These are phyloP conservation scores for Puccinia coronata DNA, from an alignment of 1,284 basidiomycete species.

Conservation along the genomic window DNA sequence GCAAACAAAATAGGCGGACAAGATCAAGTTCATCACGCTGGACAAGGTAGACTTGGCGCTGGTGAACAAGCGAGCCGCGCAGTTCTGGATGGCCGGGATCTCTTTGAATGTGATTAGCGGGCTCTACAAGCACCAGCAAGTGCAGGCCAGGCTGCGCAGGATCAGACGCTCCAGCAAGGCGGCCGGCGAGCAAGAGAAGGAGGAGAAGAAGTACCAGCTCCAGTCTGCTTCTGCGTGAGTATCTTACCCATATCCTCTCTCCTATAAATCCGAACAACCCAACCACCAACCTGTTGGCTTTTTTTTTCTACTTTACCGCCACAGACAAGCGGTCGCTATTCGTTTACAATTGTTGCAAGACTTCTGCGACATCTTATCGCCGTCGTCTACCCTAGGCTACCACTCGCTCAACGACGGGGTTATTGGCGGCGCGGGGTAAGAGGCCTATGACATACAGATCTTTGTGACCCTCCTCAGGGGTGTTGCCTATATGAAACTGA, in stretches of 20 bases:
- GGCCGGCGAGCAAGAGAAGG: constrained; percentile 39
- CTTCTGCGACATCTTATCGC: constrained; percentile 80
- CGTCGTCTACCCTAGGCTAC: constrained; percentile 77
- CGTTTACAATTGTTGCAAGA: constrained; percentile 79
- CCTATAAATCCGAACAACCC: constrained; percentile 52
- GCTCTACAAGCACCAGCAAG: constrained; percentile 31
- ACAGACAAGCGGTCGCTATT: constrained; percentile 68
- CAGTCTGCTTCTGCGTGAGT: constrained; percentile 24
- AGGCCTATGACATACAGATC: constrained; percentile 42
- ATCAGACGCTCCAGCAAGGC: constrained; percentile 8
- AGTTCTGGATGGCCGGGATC: constrained; percentile 90
- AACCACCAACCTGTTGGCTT: not conserved
- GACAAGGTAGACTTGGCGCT: constrained; percentile 68
- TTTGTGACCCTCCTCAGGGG: not conserved
- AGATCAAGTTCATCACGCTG: constrained; percentile 57
- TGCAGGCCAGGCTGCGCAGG: constrained; percentile 8
- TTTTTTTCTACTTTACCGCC: not conserved
- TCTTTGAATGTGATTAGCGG: constrained; percentile 52
- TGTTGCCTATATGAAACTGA: not conserved
- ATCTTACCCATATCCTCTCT: not conserved
- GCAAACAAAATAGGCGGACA: constrained; percentile 55
- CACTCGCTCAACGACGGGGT: constrained; percentile 81
- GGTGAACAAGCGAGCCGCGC: constrained; percentile 73
- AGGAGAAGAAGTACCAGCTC: constrained; percentile 29
- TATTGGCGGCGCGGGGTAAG: constrained; percentile 79